Base-by-base conservation (phyloP, 2,329 filamentous ascomycete genomes). In the Xylariaceae sp. region DNA sequence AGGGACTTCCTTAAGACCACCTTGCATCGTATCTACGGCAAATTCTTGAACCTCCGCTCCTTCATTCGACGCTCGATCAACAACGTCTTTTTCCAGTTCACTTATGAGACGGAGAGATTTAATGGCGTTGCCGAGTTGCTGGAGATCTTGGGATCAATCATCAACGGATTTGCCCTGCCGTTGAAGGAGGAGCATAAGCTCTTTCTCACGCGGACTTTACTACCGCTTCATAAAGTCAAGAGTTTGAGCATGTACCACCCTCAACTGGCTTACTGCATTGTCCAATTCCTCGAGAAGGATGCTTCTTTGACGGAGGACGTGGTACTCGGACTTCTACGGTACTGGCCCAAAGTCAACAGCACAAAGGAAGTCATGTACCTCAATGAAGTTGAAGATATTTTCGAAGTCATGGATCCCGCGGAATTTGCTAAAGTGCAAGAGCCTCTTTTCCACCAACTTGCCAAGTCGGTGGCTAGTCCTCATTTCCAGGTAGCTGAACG, bases 301-400 rank as follows among this genome's bases (percentile, higher is more conserved):
- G 92, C 94, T 2, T 92, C 90, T 15, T 80, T 99, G 70, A 99
- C 94, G 9, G 94, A 99, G 84, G 94, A 99, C 79, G 92, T 97
- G 63, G 94, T 99, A 53, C 85, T 97, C 66, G 94, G 94, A 51
- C 81, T 99, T 58, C 81, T 99, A 64, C 88, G 94, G 67, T 99
- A 97, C 75, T 99, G 94, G 94, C 94, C 94, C 52, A 99, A 99
- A 80, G 91, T 96, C 69, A 99, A 99, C 77, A 97, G 94, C 76
- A 99, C 94, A 56, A 99, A 99, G 76, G 94, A 99, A 76, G 94
- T 99, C 72, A 99, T 99, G 94, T 99, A 95, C 77, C 80, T 99
- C 69, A 99, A 99, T 70, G 94, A 99, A 75, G 93, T 99, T 39
- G 94, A 99, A 74, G 94, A 99, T 72, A 99, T 99, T 64, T 99